Base-by-base conservation (phyloP, 2,329 filamentous ascomycete species). In the Neocucurbitaria cava region DNA sequence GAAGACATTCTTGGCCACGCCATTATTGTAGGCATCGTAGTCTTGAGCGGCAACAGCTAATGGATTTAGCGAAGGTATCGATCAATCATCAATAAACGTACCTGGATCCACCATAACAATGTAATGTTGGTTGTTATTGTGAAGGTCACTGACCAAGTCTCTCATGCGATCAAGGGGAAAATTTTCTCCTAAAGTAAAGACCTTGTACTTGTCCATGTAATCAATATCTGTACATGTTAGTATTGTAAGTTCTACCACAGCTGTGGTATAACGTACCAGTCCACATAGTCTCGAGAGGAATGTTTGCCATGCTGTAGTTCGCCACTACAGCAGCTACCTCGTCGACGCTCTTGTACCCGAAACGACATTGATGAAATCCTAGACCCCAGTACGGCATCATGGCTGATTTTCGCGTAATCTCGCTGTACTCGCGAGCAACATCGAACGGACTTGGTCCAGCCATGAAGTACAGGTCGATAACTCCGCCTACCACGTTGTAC, bases 401-500 rank as follows among this genome's bases (percentile, higher is more conserved):
- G 0, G 75, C 77, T 10, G 78, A 74, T 54, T 77, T 75, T 3
- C 77, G 76, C 15, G 79, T 75, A 15, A 82, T 74, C 24, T 79
- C 77, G 18, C 79, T 77, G 53, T 82, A 83, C 60, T 82, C 78
- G 50, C 76, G 71, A 23, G 80, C 73, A 20, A 80, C 81, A 36
- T 80, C 75, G 15, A 76, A 75, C 0, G 81, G 81, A 9, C 71
- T 63, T 1, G 80, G 79, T 1, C 81, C 81, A 21, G 79, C 75
- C 36, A 83, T 57, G 65, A 83, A 82, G 68, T 82, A 83, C 6
- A 83, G 72, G 72, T 93, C 91, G 6, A 94, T 71, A 17, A 92
- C 83, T n/a, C 91, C 91, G 10, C 90, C 90, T 0, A 93, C 78
- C 0, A 85, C 85, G 70, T 92, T 91, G 76, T 92, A 94, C 72